These are phyloP conservation scores for Neofusicoccum sp. DNA, from an alignment of 2,329 filamentous ascomycete genomes.

Conservation along the genomic window DNA sequence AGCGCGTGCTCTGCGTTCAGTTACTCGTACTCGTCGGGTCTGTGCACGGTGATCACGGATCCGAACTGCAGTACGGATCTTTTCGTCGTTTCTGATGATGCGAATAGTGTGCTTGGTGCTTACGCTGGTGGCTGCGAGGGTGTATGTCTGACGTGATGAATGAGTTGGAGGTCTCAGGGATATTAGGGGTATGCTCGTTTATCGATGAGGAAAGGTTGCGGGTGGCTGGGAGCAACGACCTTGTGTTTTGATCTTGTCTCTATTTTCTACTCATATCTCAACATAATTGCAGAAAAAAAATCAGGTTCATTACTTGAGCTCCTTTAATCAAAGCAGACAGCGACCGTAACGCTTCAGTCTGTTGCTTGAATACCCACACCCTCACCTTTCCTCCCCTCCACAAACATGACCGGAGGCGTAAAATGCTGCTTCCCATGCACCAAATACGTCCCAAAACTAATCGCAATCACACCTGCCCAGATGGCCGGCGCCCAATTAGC, in stretches of 20 bases:
- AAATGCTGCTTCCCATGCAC: constrained; percentile 19
- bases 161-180: not conserved
- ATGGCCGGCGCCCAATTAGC: constrained; percentile 22
- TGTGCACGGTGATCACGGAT: not conserved
- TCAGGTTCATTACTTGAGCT: too few species aligned
- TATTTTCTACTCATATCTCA: too few species aligned
- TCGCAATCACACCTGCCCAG: constrained; percentile 14
- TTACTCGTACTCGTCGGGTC: not conserved
- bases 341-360: not conserved
- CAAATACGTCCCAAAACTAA: constrained; percentile 7
- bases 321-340: too few species aligned
- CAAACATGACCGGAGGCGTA: constrained; percentile 20
- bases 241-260: not conserved
- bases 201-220: too few species aligned
- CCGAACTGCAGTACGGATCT: not conserved
- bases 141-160: not conserved
- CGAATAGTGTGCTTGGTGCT: not conserved
- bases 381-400: constrained; percentile 14
- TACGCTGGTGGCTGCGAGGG: not conserved
- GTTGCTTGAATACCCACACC: constrained; percentile 16
- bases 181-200: not conserved
- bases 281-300: too few species aligned
- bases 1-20: not conserved
- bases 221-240: not conserved
- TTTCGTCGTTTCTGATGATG: not conserved